Evolutionary conservation across 2,329 filamentous ascomycete species (phyloP).

Genomic region (Penicillium sumatraense): DNA sequence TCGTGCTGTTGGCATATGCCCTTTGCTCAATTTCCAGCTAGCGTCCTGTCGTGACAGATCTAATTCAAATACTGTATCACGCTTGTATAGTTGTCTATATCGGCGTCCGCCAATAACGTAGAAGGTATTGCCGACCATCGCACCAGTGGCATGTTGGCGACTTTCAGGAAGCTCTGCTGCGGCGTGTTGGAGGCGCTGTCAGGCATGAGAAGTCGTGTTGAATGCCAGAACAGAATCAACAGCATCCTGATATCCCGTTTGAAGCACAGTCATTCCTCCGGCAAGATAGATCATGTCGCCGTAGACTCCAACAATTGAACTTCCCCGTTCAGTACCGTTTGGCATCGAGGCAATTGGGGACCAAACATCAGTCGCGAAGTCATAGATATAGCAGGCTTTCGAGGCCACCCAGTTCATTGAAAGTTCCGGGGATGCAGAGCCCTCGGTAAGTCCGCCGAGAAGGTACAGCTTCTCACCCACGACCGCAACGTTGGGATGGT

Average conservation of each 20-base stretch:
- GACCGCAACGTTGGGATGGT: conserved; percentile 36
- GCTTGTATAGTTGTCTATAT: conserved; percentile 37
- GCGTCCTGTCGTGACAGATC: background rate
- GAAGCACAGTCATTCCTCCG: conserved; percentile 41
- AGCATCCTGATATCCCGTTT: conserved; percentile 26
- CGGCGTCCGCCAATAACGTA: conserved; percentile 44
- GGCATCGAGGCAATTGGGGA: conserved; percentile 33
- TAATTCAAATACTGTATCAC: background rate
- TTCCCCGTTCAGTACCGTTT: conserved; percentile 32
- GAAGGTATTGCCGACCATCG: conserved; percentile 37
- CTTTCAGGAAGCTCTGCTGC: conserved; percentile 34
- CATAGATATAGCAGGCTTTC: conserved; percentile 32
- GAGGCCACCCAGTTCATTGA: background rate
- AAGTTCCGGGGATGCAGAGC: background rate
- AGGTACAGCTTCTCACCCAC: background rate
- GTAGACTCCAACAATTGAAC: conserved; percentile 38
- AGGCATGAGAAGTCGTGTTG: background rate
- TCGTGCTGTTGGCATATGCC: background rate
- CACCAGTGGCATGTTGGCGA: conserved; percentile 40
- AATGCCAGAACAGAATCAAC: conserved; percentile 24
- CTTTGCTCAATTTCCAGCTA: background rate
- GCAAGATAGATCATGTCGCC: conserved; percentile 41
- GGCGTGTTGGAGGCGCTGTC: conserved; percentile 25
- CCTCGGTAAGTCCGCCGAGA: conserved; percentile 1
- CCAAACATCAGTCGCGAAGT: conserved; percentile 34